Evolutionary conservation across 352 stramenopile genomes (phyloP), one percentile per base, ranked within the genome.

Genomic region (Pythium vanterpoolii): DNA sequence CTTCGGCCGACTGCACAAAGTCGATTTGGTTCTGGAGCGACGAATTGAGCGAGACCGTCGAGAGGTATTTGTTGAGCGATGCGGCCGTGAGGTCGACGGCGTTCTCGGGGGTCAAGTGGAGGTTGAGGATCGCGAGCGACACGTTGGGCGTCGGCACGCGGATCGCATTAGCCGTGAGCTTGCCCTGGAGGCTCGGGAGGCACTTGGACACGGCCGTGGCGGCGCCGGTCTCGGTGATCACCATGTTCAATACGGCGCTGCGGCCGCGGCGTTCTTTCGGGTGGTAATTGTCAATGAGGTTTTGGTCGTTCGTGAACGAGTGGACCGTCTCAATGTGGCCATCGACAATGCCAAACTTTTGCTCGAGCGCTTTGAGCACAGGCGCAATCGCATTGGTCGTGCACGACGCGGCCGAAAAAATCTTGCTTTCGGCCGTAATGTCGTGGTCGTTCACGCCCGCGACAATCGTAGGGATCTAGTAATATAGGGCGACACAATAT

Each of bases 161-260:
- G 80, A 99, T 98, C 57, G 97, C 95, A 74, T 99, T 99, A 65
- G 95, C 97, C 56, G 96, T 99, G 42, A 99, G 84, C 85, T 99
- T 99, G 83, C 93, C 92, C 70, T 97, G 79, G 48, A 99, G 89
- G 30, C 77, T 89, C 51, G 97, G 96, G 10, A 98, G 78, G 59
- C 91, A 94, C 75, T 91, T 91, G 57, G 84, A 74, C n/a, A 96
- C 86, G 48, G 87, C 87, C 1, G 76, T 77, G 8, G 81, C 87
- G 5, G 87, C 87, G 26, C 87, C 87, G 0, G 87, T 96, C 71
- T 95, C 85, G 0, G 87, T 94, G 66, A 94, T 90, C 9, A 96
- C 86, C 85, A 96, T 96, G 69, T 96, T 96, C 39, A 95, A 72
- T 51, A 92, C 84, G 31, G 85, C 85, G 51, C 80, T 90, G 67